Conservation (phyloP, 768 basidiomycete genomes). For the Auriscalpium vulgare region DNA sequence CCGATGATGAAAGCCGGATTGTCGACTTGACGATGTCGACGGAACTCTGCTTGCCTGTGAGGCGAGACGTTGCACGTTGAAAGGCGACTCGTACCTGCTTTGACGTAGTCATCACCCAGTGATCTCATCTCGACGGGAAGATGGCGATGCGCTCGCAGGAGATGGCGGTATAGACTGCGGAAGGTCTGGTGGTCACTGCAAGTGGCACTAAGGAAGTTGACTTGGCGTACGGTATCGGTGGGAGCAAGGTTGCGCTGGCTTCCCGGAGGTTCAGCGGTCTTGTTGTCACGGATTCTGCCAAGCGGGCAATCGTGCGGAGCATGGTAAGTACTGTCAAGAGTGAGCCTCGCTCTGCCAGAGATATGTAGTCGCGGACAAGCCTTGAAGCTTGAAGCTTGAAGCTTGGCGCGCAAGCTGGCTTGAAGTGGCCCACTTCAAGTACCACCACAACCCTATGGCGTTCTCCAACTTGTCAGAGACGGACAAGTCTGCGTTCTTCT, state of each 20-base stretch:
- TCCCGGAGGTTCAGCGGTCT: conserved; percentile 23
- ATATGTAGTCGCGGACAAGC: no score
- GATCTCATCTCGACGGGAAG: conserved; percentile 38
- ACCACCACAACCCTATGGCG: conserved; percentile 38
- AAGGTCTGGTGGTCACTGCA: neutral
- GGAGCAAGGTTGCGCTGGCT: conserved; percentile 31
- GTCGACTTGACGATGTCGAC: conserved; percentile 65
- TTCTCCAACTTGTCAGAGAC: conserved; percentile 57
- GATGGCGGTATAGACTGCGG: conserved; percentile 33
- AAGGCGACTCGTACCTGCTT: conserved; percentile 20
- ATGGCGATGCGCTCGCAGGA: conserved; percentile 34
- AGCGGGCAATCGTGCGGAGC: conserved; percentile 4
- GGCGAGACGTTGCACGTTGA: neutral
- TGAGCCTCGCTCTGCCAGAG: no score
- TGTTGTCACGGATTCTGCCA: conserved; percentile 23
- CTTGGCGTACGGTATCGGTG: conserved; percentile 32
- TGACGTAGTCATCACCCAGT: conserved; percentile 41
- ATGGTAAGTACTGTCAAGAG: neutral
- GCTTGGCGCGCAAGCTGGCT: no score
- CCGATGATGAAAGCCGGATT: conserved; percentile 92
- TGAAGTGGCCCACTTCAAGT: no score
- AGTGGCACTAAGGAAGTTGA: neutral
- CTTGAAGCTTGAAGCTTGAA: no score
- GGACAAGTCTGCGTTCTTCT: conserved; percentile 80
- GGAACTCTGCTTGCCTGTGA: conserved; percentile 61